A percentile compares a stretch with the other conserved stretches of the same genome.
Conservation (phyloP, 2,329 filamentous ascomycete genomes). For the Trichoderma afroharzianum region DNA sequence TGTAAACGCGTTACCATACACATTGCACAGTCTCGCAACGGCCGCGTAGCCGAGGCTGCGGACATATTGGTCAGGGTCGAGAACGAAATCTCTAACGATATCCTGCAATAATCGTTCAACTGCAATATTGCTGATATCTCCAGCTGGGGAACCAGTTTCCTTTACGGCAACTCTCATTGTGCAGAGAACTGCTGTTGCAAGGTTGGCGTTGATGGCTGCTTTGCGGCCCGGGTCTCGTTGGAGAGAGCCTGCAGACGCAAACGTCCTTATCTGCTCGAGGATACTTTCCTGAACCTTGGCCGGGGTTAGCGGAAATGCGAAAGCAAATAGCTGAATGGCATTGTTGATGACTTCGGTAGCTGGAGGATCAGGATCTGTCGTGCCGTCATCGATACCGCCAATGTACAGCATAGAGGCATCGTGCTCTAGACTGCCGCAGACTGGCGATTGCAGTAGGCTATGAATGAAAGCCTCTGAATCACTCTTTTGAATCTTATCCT, state of each 20-base stretch:
- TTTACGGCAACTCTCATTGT: conserved; percentile 80
- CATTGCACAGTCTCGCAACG: conserved; percentile 77
- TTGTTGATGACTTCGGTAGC: conserved; percentile 92
- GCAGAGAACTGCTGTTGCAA: conserved; percentile 75
- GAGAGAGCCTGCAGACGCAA: conserved; percentile 73
- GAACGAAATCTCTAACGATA: conserved; percentile 65
- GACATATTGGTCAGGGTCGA: conserved; percentile 81
- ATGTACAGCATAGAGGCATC: conserved; percentile 81
- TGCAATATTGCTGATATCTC: conserved; percentile 68
- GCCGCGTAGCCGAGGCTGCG: conserved; percentile 82
- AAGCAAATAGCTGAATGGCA: conserved; percentile 88
- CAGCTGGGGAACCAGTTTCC: conserved; percentile 69
- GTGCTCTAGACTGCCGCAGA: conserved; percentile 82
- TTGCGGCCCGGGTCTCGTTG: conserved; percentile 85
- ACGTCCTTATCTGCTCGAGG: conserved; percentile 87
- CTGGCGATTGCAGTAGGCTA: conserved; percentile 60
- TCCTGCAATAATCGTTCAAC: conserved; percentile 85
- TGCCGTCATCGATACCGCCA: conserved; percentile 41
- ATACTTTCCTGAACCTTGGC: conserved; percentile 94
- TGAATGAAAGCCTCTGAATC: conserved; percentile 65
- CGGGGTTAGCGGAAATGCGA: conserved; percentile 83
- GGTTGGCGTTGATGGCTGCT: conserved; percentile 86
- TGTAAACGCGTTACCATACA: conserved; percentile 83
- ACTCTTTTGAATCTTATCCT: conserved; percentile 44
- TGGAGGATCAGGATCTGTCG: conserved; percentile 65